phyloP scores from a whole-genome alignment of 805 yeast species.

The Candida boidinii region DNA sequence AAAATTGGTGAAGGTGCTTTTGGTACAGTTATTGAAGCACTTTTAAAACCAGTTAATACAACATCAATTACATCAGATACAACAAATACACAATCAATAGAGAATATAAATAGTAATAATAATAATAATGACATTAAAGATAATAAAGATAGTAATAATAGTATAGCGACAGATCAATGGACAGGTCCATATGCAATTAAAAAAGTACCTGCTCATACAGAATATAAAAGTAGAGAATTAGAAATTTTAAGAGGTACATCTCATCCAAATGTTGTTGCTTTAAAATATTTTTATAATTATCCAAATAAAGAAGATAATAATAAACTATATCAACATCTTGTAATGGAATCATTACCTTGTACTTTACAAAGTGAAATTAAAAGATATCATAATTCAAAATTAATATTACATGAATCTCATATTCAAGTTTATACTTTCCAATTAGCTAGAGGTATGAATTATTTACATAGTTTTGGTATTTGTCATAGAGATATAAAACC shows the following conservation, averaged over 20 bases:
- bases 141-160: too few species aligned
- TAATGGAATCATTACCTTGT: constrained; percentile 83
- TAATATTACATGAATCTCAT: constrained; percentile 62
- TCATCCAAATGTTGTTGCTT: constrained; percentile 71
- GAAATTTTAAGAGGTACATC: constrained; percentile 66
- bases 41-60: constrained; percentile 22
- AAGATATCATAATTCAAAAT: constrained; percentile 50
- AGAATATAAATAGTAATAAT: too few species aligned
- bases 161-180: too few species aligned
- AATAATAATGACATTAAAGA: too few species aligned
- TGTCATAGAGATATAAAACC: constrained; percentile 85
- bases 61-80: constrained; percentile 9
- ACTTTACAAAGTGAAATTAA: constrained; percentile 71
- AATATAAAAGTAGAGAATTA: constrained; percentile 73
- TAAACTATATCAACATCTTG: constrained; percentile 68
- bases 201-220: constrained; percentile 82
- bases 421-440: constrained; percentile 73
- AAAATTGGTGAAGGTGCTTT: constrained; percentile 83
- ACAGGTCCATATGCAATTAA: constrained; percentile 80
- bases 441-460: constrained; percentile 76
- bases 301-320: constrained; percentile 48
- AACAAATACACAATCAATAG: too few species aligned
- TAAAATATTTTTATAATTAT: constrained; percentile 66
- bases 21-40: constrained; percentile 77
- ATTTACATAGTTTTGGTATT: constrained; percentile 70